phyloP scores from a whole-genome alignment of 331 rosid species.

The Quercus lobata region DNA sequence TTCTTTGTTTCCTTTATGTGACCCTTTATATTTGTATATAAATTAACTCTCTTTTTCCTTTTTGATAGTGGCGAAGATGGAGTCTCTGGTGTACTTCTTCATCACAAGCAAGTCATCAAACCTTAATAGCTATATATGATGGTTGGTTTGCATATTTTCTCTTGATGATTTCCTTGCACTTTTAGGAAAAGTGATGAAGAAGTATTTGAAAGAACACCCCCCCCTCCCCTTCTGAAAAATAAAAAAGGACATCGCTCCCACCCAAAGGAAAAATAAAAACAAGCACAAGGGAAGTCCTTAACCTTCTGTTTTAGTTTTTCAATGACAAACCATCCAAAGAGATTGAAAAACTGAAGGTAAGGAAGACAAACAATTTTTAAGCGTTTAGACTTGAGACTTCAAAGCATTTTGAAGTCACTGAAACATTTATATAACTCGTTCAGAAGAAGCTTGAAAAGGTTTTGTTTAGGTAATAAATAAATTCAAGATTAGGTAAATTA shows the following conservation, averaged over 20 bases:
- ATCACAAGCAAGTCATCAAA: conserved; percentile 99
- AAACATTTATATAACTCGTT: not conserved
- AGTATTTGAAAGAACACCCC: not conserved
- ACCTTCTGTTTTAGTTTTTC: not conserved
- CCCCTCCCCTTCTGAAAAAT: not conserved
- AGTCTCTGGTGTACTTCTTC: conserved; percentile 94
- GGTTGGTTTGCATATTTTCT: conserved; percentile 92
- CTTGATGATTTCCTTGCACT: conserved; percentile 34
- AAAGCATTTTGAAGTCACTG: not conserved
- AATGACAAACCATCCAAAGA: not conserved
- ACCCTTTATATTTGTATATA: conserved; percentile 3
- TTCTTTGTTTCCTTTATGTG: not conserved
- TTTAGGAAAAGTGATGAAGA: conserved; percentile 17
- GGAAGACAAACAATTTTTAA: not conserved
- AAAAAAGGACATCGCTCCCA: not conserved
- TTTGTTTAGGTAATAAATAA: not conserved
- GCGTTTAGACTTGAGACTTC: not conserved
- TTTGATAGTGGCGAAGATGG: conserved; percentile 87
- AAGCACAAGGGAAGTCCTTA: not conserved
- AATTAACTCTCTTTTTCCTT: conserved; percentile 23
- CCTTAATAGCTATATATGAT: conserved; percentile 65
- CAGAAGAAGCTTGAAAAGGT: not conserved
- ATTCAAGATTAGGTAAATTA: not conserved
- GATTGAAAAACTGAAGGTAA: not conserved
- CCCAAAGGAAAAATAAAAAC: not conserved